Conservation (phyloP, 2,329 filamentous ascomycete genomes). For the Cercospora berteroae region DNA sequence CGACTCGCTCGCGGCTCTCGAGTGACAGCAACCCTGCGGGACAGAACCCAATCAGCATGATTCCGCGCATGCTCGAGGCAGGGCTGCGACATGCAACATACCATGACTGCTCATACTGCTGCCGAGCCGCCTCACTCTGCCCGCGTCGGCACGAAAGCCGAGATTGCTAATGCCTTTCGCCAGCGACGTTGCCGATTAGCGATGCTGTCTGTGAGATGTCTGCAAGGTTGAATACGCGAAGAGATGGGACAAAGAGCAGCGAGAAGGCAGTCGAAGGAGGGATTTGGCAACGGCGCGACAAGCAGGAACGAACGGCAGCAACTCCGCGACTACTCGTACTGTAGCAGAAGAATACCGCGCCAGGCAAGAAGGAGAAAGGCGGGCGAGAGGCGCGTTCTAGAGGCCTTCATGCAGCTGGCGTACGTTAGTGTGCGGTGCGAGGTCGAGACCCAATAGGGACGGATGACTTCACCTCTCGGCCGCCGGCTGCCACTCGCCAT, state of each 20-base stretch:
- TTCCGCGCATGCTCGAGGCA: neutral
- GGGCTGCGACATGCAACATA: neutral
- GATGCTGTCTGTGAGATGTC: slow-evolving; percentile 1
- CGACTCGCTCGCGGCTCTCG: slow-evolving; percentile 11
- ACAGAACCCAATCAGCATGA: slow-evolving; percentile 8
- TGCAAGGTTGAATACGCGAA: neutral
- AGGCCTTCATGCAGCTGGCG: neutral
- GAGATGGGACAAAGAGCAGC: neutral
- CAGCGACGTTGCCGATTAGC: neutral
- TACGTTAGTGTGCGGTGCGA: neutral
- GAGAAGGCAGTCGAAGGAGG: neutral
- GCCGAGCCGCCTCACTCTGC: neutral
- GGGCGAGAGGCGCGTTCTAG: neutral
- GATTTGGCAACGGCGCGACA: neutral
- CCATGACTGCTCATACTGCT: slow-evolving; percentile 5
- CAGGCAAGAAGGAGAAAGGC: neutral
- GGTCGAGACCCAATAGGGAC: neutral
- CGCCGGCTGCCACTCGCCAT: neutral
- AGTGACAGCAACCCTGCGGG: slow-evolving; percentile 21
- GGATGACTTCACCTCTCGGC: slow-evolving; percentile 6
- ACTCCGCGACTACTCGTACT: neutral
- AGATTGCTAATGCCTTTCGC: neutral
- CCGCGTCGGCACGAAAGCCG: neutral
- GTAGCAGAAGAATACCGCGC: neutral
- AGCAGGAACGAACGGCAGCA: neutral